Conservation (phyloP, 2,329 filamentous ascomycete species). For the Colletotrichum sojae region DNA sequence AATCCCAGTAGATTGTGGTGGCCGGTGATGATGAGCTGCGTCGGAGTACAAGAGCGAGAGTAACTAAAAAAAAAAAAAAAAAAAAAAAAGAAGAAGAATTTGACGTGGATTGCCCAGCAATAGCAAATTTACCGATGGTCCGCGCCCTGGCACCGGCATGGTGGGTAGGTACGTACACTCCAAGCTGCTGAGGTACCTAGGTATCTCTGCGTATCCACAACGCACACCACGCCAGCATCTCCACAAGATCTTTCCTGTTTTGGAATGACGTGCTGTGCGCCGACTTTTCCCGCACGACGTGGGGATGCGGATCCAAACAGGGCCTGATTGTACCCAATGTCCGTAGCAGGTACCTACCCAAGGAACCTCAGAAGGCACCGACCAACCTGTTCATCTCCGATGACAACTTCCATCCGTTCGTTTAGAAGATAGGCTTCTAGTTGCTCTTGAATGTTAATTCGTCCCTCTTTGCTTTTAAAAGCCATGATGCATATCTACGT, state of each 20-base stretch:
- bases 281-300: not conserved
- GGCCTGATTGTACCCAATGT: not conserved
- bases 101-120: slow-evolving; percentile 16
- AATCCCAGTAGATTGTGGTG: slow-evolving; percentile 31
- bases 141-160: slow-evolving; percentile 2
- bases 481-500: too few relatives aligned
- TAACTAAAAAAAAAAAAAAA: not conserved
- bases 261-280: not conserved
- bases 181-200: not conserved
- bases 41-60: not conserved
- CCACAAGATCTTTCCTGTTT: not conserved
- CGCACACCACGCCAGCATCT: not conserved
- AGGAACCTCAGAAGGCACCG: not conserved
- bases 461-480: too few relatives aligned
- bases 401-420: too few relatives aligned
- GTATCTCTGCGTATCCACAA: too few relatives aligned
- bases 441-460: too few relatives aligned
- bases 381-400: too few relatives aligned
- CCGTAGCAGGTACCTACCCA: not conserved
- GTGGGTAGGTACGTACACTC: not conserved
- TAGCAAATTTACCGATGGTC: slow-evolving; percentile 33
- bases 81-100: slow-evolving; percentile 6
- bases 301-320: slow-evolving; percentile 3
- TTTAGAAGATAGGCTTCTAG: too few relatives aligned
- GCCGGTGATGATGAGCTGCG: slow-evolving; percentile 19